Base-by-base conservation (phyloP, 2,329 filamentous ascomycete genomes). In the Hypoxylon sp. region DNA sequence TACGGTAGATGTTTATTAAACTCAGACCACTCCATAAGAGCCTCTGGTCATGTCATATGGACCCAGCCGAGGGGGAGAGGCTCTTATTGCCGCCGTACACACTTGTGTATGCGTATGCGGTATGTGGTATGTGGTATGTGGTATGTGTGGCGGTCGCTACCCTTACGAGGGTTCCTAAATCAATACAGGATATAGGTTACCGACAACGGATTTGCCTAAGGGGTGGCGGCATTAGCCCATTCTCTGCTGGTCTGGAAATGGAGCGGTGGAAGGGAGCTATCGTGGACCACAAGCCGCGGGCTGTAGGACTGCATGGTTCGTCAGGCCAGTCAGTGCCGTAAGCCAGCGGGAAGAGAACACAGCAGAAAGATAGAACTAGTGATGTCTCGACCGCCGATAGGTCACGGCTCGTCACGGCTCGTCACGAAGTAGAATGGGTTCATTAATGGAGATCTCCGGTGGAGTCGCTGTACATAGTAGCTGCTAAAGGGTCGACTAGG, bases 361-460 rank as follows among this genome's bases (percentile, higher is more conserved):
- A 57, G 44, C 54, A 41, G 62, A 52, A 65, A 43, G 53, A 43
- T 34, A 50, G 54, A 52, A 58, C 53, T 62, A 61, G 39, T 62
- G 53, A 26, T 34, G 50, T 44, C 56, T 65, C 48, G 46, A 59
- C 59, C 56, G 59, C 63, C 60, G 52, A 68, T 65, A 63, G 62
- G 63, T 56, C 57, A 63, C 57, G 62, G 61, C 54, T 67, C 64
- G 34, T 62, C 64, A 67, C 64, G 61, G 65, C 65, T 68, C 65
- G 56, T 68, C 62, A 68, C 56, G 59, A 65, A 60, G 62, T 48
- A 61, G 43, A 49, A 65, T 68, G 53, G 59, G 57, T 63, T 66
- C 53, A 65, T 56, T 56, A 65, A 63, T 68, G 65, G 62, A 68
- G 65, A 68, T 68, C 63, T 68, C 65, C 50, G 59, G 65, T 68